phyloP scores from a whole-genome alignment of 1,284 basidiomycete species.

The Apiotrichum gracile region DNA sequence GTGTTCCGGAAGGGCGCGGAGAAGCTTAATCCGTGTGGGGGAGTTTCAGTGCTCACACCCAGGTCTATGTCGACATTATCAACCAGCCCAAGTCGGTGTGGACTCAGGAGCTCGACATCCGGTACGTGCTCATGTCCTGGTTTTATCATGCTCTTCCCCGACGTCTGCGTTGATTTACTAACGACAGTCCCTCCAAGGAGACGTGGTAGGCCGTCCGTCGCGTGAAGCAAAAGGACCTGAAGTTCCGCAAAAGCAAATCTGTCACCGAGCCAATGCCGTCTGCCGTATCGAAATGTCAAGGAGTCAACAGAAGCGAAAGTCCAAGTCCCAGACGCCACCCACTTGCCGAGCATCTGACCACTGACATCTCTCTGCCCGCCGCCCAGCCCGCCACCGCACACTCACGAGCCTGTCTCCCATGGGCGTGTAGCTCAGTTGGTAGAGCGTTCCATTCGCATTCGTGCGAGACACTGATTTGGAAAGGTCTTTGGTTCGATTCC shows the following conservation, averaged over 20 bases:
- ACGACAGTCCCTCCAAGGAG: constrained; percentile 10
- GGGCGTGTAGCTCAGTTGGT: not conserved
- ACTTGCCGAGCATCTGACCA: not conserved
- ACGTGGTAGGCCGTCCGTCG: constrained; percentile 9
- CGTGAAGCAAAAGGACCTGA: too few relatives aligned
- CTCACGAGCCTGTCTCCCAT: not conserved
- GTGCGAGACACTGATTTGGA: not conserved
- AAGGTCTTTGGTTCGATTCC: not conserved
- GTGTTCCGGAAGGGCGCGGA: not conserved
- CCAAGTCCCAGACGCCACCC: too few relatives aligned
- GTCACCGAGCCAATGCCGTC: too few relatives aligned
- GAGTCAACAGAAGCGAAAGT: too few relatives aligned
- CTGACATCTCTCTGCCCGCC: not conserved
- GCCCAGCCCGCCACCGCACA: too few relatives aligned
- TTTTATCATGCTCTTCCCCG: too few relatives aligned
- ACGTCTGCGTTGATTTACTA: not conserved
- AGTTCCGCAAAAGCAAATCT: too few relatives aligned
- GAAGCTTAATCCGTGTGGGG: not conserved
- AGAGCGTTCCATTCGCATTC: not conserved
- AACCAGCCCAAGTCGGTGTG: constrained; percentile 39
- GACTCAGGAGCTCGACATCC: constrained; percentile 43
- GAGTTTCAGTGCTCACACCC: not conserved
- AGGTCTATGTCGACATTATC: constrained; percentile 38
- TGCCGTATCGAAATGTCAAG: too few relatives aligned
- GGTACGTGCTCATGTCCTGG: not conserved